Percentiles rank a stretch among this genome's conserved stretches.
These are phyloP conservation scores for Marchantia polymorpha DNA, from an alignment of 225 moss, liverwort and hornwort genomes.

Conservation along the genomic window DNA sequence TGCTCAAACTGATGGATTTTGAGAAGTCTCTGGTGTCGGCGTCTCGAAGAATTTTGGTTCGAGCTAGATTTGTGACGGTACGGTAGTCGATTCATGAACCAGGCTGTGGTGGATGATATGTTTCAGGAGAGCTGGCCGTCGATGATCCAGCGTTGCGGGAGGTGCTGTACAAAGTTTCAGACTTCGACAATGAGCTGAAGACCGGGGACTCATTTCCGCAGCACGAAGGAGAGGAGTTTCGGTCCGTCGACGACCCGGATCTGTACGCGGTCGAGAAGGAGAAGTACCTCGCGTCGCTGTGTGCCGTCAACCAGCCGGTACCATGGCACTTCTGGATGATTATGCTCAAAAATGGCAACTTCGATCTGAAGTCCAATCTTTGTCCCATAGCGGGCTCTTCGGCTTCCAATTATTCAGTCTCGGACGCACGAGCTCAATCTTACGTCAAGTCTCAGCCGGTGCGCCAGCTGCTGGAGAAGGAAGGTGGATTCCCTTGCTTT, in stretches of 20 bases:
- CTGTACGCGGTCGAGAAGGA: constrained; percentile 76
- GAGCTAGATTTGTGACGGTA: too few species aligned
- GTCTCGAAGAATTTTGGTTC: too few species aligned
- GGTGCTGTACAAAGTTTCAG: constrained; percentile 41
- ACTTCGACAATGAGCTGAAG: constrained; percentile 57
- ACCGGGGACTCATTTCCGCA: constrained; percentile 64
- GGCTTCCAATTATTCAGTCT: constrained; percentile 13
- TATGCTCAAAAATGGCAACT: constrained; percentile 95
- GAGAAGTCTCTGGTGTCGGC: too few species aligned
- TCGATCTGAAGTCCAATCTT: constrained; percentile 53
- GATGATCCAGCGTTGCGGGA: constrained; percentile 25
- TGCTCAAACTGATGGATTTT: too few species aligned
- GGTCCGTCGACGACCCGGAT: constrained; percentile 50
- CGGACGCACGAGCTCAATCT: constrained; percentile 6
- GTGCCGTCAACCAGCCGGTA: constrained; percentile 29
- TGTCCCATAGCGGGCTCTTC: constrained; percentile 40
- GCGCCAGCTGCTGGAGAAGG: constrained; percentile 7
- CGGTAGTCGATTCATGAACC: constrained; percentile 3
- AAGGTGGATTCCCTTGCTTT: constrained; percentile 64
- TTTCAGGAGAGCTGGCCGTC: background rate
- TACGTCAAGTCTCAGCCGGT: background rate
- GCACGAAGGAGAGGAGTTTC: constrained; percentile 22
- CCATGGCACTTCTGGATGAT: constrained; percentile 96
- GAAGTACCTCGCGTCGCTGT: constrained; percentile 66
- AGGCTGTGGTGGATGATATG: background rate